Evolutionary conservation across 1,139 yeast species (phyloP), one percentile per base, ranked within the genome.

Genomic region (Candida sanyaensis): DNA sequence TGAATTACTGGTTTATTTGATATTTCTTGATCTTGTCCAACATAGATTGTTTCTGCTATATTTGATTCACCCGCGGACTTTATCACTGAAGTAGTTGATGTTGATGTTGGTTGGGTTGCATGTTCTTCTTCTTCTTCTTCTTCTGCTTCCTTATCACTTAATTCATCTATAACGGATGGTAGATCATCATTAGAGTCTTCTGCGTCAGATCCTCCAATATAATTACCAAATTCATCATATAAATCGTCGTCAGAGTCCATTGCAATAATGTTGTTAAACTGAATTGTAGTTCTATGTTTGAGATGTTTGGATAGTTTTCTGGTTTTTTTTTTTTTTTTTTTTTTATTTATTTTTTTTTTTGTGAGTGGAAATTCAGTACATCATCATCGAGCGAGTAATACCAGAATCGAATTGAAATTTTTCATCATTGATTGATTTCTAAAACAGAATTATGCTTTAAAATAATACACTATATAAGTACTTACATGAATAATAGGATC

Each of bases 151-250:
- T 54, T 63, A 13, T 43, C 52, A 12, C 49, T 57, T 26, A 62
- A 56, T 8, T 52, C 54, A n/a, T 41, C 48, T 10, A 47, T 41
- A 21, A 43, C 41, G 42, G 46, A 27, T 23, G 43, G 45, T 4
- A 39, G 24, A 8, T 48, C 51, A 17, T 45, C 50, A 17, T 50
- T 58, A n/a, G 45, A 51, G 21, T 63, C 55, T 34, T 71, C 81
- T 24, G 75, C 75, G 50, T 75, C 83, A 0, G 81, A 75, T 51
- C 69, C 78, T 10, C 88, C 91, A 29, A 90, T 75, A 41, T 78
- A 77, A 62, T 88, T 88, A 38, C 96, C 96, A 64, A 88, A 83
- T 79, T 90, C 97, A 65, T 89, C 96, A 64, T 86, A 88, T 27
- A 80, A 64, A 51, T 83, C 87, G 39, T 57, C 59, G 28, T 56